These are phyloP conservation scores for Cucurbita ficifolia DNA, from an alignment of 306 rosid genomes.

Conservation along the genomic window DNA sequence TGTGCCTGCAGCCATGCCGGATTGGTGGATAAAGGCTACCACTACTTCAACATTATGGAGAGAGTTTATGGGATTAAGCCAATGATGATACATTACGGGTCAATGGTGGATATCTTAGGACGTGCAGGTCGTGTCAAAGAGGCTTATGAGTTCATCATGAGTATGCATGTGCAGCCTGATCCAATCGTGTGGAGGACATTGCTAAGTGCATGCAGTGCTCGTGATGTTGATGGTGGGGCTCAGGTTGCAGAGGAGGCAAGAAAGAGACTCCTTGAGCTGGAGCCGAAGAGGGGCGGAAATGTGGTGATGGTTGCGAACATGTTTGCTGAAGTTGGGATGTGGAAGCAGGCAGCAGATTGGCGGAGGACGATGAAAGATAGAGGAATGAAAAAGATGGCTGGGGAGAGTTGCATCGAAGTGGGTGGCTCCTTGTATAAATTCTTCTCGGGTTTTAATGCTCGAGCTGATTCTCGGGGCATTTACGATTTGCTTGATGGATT, in stretches of 20 bases:
- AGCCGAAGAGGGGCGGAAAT: constrained; percentile 77
- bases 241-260: constrained; percentile 48
- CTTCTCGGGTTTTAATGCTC: constrained; percentile 49
- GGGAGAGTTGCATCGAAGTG: constrained; percentile 64
- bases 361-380: constrained; percentile 55
- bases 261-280: constrained; percentile 48
- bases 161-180: constrained; percentile 55
- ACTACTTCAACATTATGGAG: constrained; percentile 52
- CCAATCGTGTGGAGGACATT: constrained; percentile 70
- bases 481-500: constrained; percentile 44
- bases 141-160: constrained; percentile 47
- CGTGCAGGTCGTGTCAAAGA: constrained; percentile 59
- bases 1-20: constrained; percentile 91
- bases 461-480: constrained; percentile 15
- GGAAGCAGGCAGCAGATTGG: constrained; percentile 64
- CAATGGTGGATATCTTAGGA: constrained; percentile 69
- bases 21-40: constrained; percentile 46
- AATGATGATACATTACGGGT: constrained; percentile 60
- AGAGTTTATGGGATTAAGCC: constrained; percentile 53
- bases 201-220: constrained; percentile 55
- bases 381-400: constrained; percentile 65
- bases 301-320: constrained; percentile 66
- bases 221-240: constrained; percentile 23
- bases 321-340: constrained; percentile 75
- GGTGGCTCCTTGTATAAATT: constrained; percentile 51